Evolutionary conservation across 257 asterid genomes (phyloP).

Genomic region (Solanum chiquidenum): DNA sequence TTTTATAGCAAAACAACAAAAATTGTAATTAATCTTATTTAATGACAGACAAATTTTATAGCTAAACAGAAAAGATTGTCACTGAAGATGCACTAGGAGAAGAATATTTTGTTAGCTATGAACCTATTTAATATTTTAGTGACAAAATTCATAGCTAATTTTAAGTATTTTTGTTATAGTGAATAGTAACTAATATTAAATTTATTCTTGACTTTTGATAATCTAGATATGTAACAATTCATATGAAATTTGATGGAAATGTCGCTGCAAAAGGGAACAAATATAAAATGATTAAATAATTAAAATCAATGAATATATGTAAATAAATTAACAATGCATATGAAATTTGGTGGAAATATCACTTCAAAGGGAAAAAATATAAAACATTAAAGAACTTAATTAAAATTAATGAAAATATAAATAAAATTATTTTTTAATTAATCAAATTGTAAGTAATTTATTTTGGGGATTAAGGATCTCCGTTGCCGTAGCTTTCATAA

Average conservation of each 20-base stretch:
- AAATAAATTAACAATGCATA: neutral
- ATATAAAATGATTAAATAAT: neutral
- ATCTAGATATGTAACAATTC: neutral
- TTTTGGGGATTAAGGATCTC: neutral
- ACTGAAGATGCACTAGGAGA: no score
- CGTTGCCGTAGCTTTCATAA: conserved; percentile 39
- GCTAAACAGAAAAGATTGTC: neutral
- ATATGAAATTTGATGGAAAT: neutral
- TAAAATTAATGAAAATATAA: neutral
- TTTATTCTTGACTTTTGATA: neutral
- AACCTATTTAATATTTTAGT: neutral
- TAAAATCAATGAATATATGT: neutral
- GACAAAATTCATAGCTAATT: neutral
- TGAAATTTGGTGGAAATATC: neutral
- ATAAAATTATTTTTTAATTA: neutral
- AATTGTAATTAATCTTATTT: accelerated
- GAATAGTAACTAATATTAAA: neutral
- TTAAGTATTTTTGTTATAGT: neutral
- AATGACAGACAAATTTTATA: neutral
- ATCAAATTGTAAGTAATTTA: neutral
- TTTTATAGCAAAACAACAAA: neutral
- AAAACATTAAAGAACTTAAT: neutral
- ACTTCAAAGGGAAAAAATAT: neutral
- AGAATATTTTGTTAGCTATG: neutral
- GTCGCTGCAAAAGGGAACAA: neutral